phyloP scores from a whole-genome alignment of 768 basidiomycete genomes.

The Suillus cothurnatus region DNA sequence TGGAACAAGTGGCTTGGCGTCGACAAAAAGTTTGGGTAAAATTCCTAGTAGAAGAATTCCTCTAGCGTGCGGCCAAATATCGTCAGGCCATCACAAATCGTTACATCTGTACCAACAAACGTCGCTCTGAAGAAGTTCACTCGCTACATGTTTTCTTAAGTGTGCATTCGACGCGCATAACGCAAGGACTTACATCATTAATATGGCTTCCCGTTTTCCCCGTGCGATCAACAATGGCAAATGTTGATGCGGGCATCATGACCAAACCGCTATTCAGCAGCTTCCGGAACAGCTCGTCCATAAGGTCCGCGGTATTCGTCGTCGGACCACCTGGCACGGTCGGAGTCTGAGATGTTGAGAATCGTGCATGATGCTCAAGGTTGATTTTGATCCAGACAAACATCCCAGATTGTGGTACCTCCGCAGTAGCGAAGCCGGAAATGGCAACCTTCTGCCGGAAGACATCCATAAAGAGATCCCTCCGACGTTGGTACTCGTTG shows the following conservation, averaged over 20 bases:
- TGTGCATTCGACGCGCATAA: conserved; percentile 6
- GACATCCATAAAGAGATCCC: conserved; percentile 48
- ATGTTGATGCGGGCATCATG: conserved; percentile 51
- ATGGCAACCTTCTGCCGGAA: conserved; percentile 37
- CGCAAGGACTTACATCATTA: conserved; percentile 42
- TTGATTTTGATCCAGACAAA: conserved; percentile 55
- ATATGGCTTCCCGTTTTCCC: conserved; percentile 32
- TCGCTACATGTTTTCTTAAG: conserved; percentile 28
- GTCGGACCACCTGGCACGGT: conserved; percentile 20
- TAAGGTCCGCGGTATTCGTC: conserved; percentile 47
- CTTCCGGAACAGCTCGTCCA: conserved; percentile 50
- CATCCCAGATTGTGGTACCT: conserved; percentile 49
- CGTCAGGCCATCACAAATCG: conserved; percentile 44
- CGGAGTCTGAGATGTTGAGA: conserved; percentile 24
- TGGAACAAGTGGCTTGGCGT: not conserved
- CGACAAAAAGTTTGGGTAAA: not conserved
- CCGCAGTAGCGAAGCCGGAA: conserved; percentile 37
- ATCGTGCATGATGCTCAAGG: conserved; percentile 45
- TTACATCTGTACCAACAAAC: conserved; percentile 51
- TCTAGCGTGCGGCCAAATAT: conserved; percentile 41
- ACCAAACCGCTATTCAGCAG: conserved; percentile 44
- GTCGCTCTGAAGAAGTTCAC: conserved; percentile 47
- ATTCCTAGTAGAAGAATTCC: conserved; percentile 38
- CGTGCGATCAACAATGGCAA: conserved; percentile 39
- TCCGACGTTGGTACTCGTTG: conserved; percentile 50